Base-by-base conservation (phyloP, 1,139 yeast genomes). In the Entelexis paramagnoliae region DNA sequence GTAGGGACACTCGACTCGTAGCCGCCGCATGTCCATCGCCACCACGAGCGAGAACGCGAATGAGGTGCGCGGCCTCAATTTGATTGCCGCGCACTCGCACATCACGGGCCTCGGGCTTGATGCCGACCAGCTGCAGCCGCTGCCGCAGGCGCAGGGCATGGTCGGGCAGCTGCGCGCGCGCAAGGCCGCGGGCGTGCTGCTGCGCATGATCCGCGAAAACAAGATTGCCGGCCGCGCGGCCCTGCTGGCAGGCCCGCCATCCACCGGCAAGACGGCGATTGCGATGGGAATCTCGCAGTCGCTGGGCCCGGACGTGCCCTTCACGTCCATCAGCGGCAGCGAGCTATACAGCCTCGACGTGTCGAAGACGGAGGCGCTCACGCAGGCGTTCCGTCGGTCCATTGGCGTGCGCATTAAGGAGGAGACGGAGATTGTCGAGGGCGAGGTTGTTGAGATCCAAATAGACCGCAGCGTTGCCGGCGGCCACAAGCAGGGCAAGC, bases 401-500 rank as follows among this genome's bases (percentile, higher is more conserved):
- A 91, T 93, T 67, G 99, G 98, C 46, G 86, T 93, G 58, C 81
- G 83, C 64, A 93, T 93, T 67, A 88, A 86, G 67, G 98, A 93
- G 69, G 97, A 91, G 67, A 89, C 96, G 6, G 98, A 93, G 68
- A 78, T 93, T 55, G 89, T 93, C 60, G 97, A 91, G 69, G 99
- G 99, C 65, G 99, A 93, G 70, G 98, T 93, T 47, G 97, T 93
- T 39, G 99, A 91, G 69, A 87, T 91, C 65, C 97, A 89, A 71
- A 89, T 93, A 60, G 99, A 91, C 69, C 80, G 97, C 66, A 85
- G 96, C 16, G 78, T 93, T 56, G 85, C 96, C 17, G 97, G 97
- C 35, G 98, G 98, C 53, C 96, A 88, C 70, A 91, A 91, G 67
- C 98, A 91, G 71, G 98, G 98, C 50, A 91, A 93, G 67, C 76